Evolutionary conservation across 345 rosid species (phyloP), one percentile per base, ranked within the genome.

Genomic region (Melaleuca alternifolia): DNA sequence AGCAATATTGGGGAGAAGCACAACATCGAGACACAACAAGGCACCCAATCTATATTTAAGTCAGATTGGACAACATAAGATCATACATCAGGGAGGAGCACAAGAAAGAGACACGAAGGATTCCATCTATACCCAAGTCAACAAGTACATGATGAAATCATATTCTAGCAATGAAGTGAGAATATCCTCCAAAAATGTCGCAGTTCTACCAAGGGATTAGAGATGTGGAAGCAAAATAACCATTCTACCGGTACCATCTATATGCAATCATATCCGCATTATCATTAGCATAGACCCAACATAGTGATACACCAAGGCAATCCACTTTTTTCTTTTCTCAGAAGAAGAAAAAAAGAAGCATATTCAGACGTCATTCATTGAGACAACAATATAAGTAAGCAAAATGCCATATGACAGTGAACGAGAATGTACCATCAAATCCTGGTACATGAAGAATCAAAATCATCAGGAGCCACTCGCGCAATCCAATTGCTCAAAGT

Each of bases 401-500:
- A 37, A 71, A 71, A 41, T 71, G 79, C 37, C 21, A 11, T 9
- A 37, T 71, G 79, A 71, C 23, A 71, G 48, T 33, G 23, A 71
- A 71, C 11, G 30, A 86, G 51, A 91, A 48, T 16, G 44, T 26
- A 57, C 51, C 91, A 92, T 96, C 92, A 97, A 82, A 93, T 89
- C 90, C 99, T 90, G 24, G 97, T 96, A 92, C 96, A 95, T 2
- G 99, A 93, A 0, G 97, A 91, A 88, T 97, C 99, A 86, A 95
- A 97, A 90, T 97, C 99, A 91, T 96, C 99, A 0, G 99, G 99
- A 62, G 99, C 99, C 84, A 97, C 98, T 41, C 92, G 94, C 0
- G 94, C 93, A 84, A 97, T 94, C 99, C 99, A 96, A 87, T 89
- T 96, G 79, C 93, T 94, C 89, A 97, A 91, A 0, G 99, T 97